phyloP scores from a whole-genome alignment of 345 rosid species.

The Physaria fendleri region DNA sequence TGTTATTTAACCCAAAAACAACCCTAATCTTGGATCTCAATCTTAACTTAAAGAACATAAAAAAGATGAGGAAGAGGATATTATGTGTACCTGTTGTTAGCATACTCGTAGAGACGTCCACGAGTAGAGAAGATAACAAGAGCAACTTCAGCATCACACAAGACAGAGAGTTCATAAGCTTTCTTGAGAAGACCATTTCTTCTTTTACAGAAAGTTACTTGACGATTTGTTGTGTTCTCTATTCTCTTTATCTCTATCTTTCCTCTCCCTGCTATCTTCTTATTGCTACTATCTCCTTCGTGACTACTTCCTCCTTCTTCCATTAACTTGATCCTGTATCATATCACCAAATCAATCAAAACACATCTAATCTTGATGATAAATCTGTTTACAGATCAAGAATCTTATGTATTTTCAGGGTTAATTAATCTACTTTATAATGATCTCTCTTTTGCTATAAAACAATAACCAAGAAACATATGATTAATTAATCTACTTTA shows the following conservation, averaged over 20 bases:
- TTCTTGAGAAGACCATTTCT: conserved; percentile 83
- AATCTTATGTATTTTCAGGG: not conserved
- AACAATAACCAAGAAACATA: conserved; percentile 11
- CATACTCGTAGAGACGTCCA: conserved; percentile 84
- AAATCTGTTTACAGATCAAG: conserved; percentile 7
- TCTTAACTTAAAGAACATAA: no score
- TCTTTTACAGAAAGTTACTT: conserved; percentile 84
- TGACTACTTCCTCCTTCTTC: conserved; percentile 31
- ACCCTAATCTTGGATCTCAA: conserved; percentile 14
- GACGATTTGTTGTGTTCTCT: conserved; percentile 76
- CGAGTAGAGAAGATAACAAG: conserved; percentile 82
- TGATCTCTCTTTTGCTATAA: not conserved
- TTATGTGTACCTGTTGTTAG: conserved; percentile 72
- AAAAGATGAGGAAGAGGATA: not conserved
- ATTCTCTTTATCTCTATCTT: conserved; percentile 76
- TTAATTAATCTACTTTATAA: not conserved
- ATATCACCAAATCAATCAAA: not conserved
- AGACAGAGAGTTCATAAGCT: conserved; percentile 77
- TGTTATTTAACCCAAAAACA: not conserved
- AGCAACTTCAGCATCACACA: conserved; percentile 81
- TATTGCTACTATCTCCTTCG: conserved; percentile 44
- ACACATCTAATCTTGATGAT: not conserved
- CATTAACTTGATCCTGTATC: conserved; percentile 15
- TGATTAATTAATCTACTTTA: no score
- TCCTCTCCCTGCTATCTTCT: conserved; percentile 69